Percentiles rank a stretch among this genome's conserved stretches.
These are phyloP conservation scores for Agaricus bisporus DNA, from an alignment of 768 basidiomycete genomes.

Conservation along the genomic window DNA sequence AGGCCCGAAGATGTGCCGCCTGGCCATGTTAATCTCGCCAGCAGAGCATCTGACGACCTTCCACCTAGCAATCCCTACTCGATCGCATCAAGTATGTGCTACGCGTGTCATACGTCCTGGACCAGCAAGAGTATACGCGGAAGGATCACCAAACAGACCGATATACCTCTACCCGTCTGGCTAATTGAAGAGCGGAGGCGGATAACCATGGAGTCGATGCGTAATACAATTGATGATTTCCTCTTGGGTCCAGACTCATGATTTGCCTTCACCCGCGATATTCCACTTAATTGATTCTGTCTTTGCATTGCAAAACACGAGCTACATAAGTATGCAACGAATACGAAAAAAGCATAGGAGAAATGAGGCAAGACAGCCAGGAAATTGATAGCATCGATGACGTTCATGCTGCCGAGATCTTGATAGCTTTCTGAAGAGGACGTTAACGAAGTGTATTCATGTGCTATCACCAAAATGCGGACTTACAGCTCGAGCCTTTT, in stretches of 20 bases:
- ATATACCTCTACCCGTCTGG: slow-evolving; percentile 34
- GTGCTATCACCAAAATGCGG: background rate
- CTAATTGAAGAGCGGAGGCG: slow-evolving; percentile 6
- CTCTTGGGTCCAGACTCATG: background rate
- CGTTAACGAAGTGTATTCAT: background rate
- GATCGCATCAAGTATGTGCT: slow-evolving; percentile 45
- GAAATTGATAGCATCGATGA: background rate
- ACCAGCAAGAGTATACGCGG: slow-evolving; percentile 51
- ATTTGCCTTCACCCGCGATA: no score
- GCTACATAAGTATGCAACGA: background rate
- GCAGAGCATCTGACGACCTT: slow-evolving; percentile 12
- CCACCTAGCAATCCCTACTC: slow-evolving; percentile 18
- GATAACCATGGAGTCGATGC: background rate
- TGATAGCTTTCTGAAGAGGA: slow-evolving; percentile 6
- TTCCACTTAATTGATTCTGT: no score
- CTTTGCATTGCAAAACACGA: no score
- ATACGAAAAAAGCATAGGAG: background rate
- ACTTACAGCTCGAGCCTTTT: background rate
- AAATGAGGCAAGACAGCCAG: background rate
- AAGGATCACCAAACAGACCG: slow-evolving; percentile 12
- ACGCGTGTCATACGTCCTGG: slow-evolving; percentile 55
- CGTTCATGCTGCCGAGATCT: background rate
- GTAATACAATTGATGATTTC: background rate
- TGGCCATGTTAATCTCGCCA: slow-evolving; percentile 19
- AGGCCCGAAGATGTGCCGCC: slow-evolving; percentile 19